Evolutionary conservation across 2,329 filamentous ascomycete species (phyloP).

Genomic region (Trichoderma brevicompactum): DNA sequence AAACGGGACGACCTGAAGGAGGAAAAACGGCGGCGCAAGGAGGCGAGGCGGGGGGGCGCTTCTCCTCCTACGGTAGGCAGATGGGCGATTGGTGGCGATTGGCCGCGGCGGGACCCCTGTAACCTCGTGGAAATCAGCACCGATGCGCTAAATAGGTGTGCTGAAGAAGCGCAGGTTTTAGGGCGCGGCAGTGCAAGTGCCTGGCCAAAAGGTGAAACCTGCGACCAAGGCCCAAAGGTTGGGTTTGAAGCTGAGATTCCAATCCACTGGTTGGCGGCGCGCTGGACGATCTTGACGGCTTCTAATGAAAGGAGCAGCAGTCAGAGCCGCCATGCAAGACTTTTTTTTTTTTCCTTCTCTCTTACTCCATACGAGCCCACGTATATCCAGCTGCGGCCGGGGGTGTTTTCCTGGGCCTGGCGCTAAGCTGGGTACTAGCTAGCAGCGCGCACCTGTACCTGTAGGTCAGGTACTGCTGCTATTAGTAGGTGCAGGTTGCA

Average conservation of each 20-base stretch:
- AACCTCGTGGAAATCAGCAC: conserved; percentile 27
- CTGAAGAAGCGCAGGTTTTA: conserved; percentile 20
- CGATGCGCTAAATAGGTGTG: conserved; percentile 27
- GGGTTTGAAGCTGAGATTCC: conserved; percentile 10
- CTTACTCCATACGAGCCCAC: too few species aligned
- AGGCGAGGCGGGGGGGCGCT: conserved; percentile 13
- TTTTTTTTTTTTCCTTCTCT: background rate
- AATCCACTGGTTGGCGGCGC: background rate
- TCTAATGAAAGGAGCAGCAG: conserved; percentile 14
- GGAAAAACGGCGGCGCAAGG: conserved; percentile 2
- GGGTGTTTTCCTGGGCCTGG: background rate
- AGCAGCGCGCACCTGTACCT: too few species aligned
- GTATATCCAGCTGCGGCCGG: background rate
- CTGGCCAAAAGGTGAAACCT: conserved; percentile 10
- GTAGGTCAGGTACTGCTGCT: too few species aligned
- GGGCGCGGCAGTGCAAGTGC: conserved; percentile 9
- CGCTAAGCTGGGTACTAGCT: conserved; percentile 1
- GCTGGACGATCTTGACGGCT: background rate
- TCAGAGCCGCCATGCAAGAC: background rate
- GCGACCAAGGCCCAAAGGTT: background rate
- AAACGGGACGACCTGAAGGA: conserved; percentile 18
- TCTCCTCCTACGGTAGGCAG: conserved; percentile 11
- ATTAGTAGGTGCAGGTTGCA: too few species aligned
- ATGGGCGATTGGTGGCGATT: conserved; percentile 26
- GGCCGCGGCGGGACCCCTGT: conserved; percentile 23